Conservation (phyloP, 2,329 filamentous ascomycete genomes). For the Trichoderma aggressivum region DNA sequence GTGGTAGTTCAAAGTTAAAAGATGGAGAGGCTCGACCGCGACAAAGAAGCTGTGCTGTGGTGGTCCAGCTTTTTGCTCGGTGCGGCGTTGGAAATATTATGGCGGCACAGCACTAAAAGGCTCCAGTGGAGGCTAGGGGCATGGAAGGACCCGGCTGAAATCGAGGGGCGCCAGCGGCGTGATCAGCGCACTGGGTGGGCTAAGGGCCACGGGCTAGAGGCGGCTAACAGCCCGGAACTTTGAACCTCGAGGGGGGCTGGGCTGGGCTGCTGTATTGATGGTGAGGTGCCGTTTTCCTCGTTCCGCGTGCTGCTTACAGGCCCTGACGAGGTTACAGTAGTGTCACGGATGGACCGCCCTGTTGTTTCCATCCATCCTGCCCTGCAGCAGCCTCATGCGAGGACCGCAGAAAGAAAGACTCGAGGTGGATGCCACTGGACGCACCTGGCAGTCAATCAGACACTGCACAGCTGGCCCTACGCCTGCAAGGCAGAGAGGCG, state of each 20-base stretch:
- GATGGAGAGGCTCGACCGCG: conserved; percentile 3
- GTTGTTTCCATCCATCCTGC: background rate
- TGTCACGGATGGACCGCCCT: background rate
- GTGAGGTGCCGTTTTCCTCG: too few species aligned
- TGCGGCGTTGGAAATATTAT: background rate
- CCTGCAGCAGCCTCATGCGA: background rate
- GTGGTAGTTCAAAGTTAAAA: conserved; percentile 5
- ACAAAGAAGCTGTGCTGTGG: background rate
- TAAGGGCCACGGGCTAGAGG: background rate
- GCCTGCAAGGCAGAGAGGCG: background rate
- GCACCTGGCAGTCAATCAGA: background rate
- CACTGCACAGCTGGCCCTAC: background rate
- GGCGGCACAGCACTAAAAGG: background rate
- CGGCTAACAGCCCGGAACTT: background rate
- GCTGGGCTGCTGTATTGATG: background rate
- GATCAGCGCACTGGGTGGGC: background rate
- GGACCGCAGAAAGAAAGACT: background rate
- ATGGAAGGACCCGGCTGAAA: conserved; percentile 5
- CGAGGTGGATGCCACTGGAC: background rate
- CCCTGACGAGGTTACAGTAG: background rate
- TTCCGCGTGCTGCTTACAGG: background rate
- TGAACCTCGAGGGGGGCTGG: background rate
- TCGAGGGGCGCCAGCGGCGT: conserved; percentile 7
- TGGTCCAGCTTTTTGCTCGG: background rate
- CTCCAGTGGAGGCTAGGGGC: background rate